Base-by-base conservation (phyloP, 306 rosid genomes). In the Oxytropis ochrocephala region DNA sequence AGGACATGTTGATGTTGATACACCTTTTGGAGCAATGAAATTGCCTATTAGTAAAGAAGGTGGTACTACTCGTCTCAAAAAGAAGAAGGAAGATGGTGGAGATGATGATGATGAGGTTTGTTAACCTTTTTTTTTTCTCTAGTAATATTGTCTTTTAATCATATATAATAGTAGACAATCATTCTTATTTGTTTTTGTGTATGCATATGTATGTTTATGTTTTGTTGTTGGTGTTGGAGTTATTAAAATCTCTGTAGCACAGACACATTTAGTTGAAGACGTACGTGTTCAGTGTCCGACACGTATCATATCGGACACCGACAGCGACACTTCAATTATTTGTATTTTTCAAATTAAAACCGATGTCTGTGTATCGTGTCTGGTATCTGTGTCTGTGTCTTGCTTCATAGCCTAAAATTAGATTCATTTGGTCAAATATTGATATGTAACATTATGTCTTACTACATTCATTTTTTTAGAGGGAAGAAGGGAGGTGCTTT, bases 21-120 rank as follows among this genome's bases (percentile, higher is more conserved):
- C 96, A 3, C 97, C 97, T 64, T 91, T 88, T 41, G 96, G 97
- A 63, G 76, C 83, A 63, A 88, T 88, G 92, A 91, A 91, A 68
- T 65, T 91, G 64, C 96, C 97, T 73, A 80, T 88, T 55, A 58
- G 67, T 76, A 91, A 85, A 63, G 92, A 81, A 72, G 88, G 91
- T 6, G 97, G 97, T 11, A 88, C 92, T 12, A 88, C 97, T 0
- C 81, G 81, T 69, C 81, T 88, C 64, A 91, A 85, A 82, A 88
- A 88, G 83, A 86, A 69, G 42, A 86, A 75, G 57, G 86, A 81
- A 64, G 95, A 90, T 36, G 81, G 88, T 0, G 88, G 64, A 0
- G 74, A 62, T 0, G 89, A 84, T 0, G 72, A 84, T 0, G 76
- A 85, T 64, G 76, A 85, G 70, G 75, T 89, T 80, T 61, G 75